Base-by-base conservation (phyloP, 2,329 filamentous ascomycete species). In the Fusarium equiseti region DNA sequence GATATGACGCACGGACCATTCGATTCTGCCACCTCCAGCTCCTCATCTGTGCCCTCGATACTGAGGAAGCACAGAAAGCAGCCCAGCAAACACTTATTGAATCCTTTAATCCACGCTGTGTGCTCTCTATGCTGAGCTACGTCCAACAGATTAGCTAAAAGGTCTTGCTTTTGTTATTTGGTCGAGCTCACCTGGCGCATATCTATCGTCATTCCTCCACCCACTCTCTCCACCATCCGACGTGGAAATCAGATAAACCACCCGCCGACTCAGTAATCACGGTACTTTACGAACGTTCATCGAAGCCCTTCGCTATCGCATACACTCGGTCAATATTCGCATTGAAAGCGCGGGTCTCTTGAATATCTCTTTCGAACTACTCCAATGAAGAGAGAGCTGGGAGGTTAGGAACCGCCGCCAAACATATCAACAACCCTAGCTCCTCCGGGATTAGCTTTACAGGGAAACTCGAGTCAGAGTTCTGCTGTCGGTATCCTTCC, bases 1-100 rank as follows among this genome's bases (percentile, higher is more conserved):
- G 69, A 71, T 50, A 32, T 26, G 12, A 9, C 8, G 74, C 74
- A 73, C 73, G 62, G 73, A 61, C 69, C 73, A 73, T 20, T 11
- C 42, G 46, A 58, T 35, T 55, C 45, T 50, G 63, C 66, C 55
- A 53, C 50, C 18, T 53, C 63, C 42, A 71, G 48, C 67, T 68
- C 69, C 68, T 66, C 64, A 59, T 46, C 68, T 71, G 56, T 72
- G 49, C 55, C 55, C 58, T 61, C 57, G 48, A 66, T 66, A 50
- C 13, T 55, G 48, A 71, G 64, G 61, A 54, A 58, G 27, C 61
- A 70, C 59, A 55, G 67, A 63, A 54, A 58, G 27, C 61, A 70
- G 59, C 51, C 48, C 68, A 72, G 64, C 59, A 43, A 50, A 44
- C 53, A 58, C 46, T 68, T 72, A 38, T 54, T 52, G 38, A 62